A percentile compares a stretch with the other conserved stretches of the same genome.
These are phyloP conservation scores for Primulina huaijiensis DNA, from an alignment of 257 asterid genomes.

Conservation along the genomic window DNA sequence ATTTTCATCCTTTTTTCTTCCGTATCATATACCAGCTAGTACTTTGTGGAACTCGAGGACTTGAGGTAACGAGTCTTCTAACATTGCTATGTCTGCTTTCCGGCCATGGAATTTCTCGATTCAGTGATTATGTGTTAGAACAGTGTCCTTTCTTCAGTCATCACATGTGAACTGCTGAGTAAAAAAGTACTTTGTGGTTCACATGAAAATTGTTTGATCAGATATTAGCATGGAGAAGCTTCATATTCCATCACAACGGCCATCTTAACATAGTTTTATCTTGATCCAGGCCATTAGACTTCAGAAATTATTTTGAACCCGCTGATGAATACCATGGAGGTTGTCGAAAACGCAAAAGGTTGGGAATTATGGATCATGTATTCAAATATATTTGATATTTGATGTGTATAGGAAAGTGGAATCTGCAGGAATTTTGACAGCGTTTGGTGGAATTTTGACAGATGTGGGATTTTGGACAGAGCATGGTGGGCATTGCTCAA, in stretches of 20 bases:
- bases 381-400: conserved; percentile 1
- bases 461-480: conserved; percentile 49
- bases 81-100: neutral
- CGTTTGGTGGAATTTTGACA: conserved; percentile 26
- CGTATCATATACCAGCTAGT: neutral
- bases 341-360: conserved; percentile 85
- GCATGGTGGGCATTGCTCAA: conserved; percentile 56
- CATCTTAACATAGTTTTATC: conserved; percentile 22
- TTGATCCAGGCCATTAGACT: conserved; percentile 57
- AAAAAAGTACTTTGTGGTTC: neutral
- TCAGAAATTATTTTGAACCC: conserved; percentile 34
- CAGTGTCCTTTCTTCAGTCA: neutral
- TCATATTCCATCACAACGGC: conserved; percentile 7
- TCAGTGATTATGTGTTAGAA: neutral
- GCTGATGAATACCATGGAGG: conserved; percentile 32
- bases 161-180: neutral
- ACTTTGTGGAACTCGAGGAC: neutral
- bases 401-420: conserved; percentile 5
- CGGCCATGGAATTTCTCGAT: neutral
- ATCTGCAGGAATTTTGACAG: conserved; percentile 25
- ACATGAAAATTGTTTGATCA: conserved; percentile 2
- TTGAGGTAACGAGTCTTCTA: neutral
- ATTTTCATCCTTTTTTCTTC: neutral
- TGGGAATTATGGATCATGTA: conserved; percentile 27
- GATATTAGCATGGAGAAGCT: conserved; percentile 16